Evolutionary conservation across 2,329 filamentous ascomycete species (phyloP), one percentile per base, ranked within the genome.

Genomic region (Colletotrichum sp.): DNA sequence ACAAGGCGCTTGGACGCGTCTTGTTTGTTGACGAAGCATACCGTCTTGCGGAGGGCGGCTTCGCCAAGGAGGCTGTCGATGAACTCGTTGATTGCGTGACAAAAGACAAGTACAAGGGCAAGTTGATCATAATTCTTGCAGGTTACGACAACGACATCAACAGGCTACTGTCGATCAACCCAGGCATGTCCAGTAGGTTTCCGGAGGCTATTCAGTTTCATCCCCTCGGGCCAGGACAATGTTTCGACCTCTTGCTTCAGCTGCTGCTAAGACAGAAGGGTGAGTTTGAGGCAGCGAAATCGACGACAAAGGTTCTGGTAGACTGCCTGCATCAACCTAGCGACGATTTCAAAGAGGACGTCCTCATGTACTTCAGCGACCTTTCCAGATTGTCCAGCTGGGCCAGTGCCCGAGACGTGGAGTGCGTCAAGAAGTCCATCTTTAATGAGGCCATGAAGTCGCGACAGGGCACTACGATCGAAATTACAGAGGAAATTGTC

Each of bases 1-100:
- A 95, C 69, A 90, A 87, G 49, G 91, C 90, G 0, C 86, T 95
- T 0, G 94, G 94, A 0, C 90, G 89, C 26, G 91, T 95, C 0
- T 86, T 96, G 0, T 93, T 95, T 76, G 89, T 96, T 9, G 94
- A 95, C 72, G 93, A 95, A 80, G 94, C 94, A 0, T 95, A 95
- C 78, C 88, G 93, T 0, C 88, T 95, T 1, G 87, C 85, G 0
- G 88, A 90, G 1, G 91, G 90, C 0, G 79, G 80, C 0, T 95
- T 91, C 78, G 92, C 90, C 0, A 88, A 89, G 60, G 89, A 91
- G 75, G 89, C 90, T 0, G 82, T 90, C 4, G 89, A 90, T 59
- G 90, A 91, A 79, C 80, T 91, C 0, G 88, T 91, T 1, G 88
- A 90, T 76, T 86, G 83, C 1, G 80, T 88, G 0, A 90, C 88